Evolutionary conservation across 2,329 filamentous ascomycete species (phyloP).

Genomic region (Aureobasidium sp.): DNA sequence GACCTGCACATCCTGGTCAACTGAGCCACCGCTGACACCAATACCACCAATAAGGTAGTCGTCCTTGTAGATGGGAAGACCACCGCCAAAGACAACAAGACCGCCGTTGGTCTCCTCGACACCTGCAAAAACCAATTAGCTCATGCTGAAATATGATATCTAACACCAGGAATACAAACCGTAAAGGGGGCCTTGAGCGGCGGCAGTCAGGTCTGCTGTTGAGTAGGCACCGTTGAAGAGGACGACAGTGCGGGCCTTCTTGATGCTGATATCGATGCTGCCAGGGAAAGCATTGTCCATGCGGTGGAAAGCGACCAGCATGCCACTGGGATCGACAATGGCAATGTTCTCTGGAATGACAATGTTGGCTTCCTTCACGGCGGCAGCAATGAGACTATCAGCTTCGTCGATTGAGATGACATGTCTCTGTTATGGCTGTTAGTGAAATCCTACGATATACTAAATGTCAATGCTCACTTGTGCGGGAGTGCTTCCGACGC

Average conservation of each 20-base stretch:
- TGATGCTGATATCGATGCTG: constrained; percentile 22
- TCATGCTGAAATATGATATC: not conserved
- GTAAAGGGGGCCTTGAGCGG: constrained; percentile 15
- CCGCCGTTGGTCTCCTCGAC: constrained; percentile 23
- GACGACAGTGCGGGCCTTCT: constrained; percentile 22
- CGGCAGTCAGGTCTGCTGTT: constrained; percentile 18
- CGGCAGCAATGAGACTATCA: constrained; percentile 19
- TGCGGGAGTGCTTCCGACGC: constrained; percentile 4
- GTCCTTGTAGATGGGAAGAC: constrained; percentile 20
- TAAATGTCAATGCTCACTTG: not conserved
- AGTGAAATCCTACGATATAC: not conserved
- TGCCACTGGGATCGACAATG: constrained; percentile 21
- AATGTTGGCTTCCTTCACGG: constrained; percentile 13
- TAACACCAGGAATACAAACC: not conserved
- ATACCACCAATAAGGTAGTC: constrained; percentile 22
- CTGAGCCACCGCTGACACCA: constrained; percentile 23
- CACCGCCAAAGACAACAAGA: constrained; percentile 22
- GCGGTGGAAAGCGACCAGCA: constrained; percentile 23
- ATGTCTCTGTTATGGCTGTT: constrained; percentile 18
- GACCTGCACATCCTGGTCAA: constrained; percentile 20
- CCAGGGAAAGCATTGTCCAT: constrained; percentile 24
- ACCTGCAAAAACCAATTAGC: constrained; percentile 14
- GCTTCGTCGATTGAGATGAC: constrained; percentile 21
- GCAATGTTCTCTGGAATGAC: constrained; percentile 22
- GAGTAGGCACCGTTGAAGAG: constrained; percentile 21